Conservation (phyloP, 2,329 filamentous ascomycete species). For the Penicillium sp. region DNA sequence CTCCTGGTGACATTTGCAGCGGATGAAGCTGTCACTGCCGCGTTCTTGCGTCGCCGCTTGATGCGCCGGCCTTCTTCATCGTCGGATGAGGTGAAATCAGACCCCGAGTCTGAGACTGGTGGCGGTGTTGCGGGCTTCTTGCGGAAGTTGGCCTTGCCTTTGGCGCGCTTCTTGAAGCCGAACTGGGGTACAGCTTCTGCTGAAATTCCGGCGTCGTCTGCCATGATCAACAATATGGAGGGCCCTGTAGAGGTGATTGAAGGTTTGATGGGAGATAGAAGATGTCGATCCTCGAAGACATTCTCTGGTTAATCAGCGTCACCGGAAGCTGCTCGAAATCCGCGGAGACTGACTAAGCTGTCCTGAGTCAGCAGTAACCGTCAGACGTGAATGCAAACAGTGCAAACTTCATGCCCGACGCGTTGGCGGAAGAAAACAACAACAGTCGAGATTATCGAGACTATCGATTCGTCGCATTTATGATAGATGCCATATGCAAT, state of each 20-base stretch:
- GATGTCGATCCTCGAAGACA: background rate
- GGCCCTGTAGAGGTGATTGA: background rate
- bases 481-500: constrained; percentile 1
- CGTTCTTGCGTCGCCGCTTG: constrained; percentile 76
- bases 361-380: background rate
- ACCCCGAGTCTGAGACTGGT: constrained; percentile 60
- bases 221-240: constrained; percentile 25
- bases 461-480: constrained; percentile 9
- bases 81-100: constrained; percentile 72
- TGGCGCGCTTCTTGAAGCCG: constrained; percentile 83
- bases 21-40: constrained; percentile 68
- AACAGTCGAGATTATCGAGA: constrained; percentile 10
- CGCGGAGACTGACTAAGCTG: constrained; percentile 7
- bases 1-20: constrained; percentile 40
- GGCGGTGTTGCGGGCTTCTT: constrained; percentile 82
- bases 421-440: constrained; percentile 18
- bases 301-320: background rate
- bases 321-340: constrained; percentile 6
- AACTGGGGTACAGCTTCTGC: constrained; percentile 38
- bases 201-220: constrained; percentile 33
- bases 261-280: background rate
- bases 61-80: constrained; percentile 75
- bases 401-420: constrained; percentile 17
- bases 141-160: constrained; percentile 74
- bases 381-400: constrained; percentile 12